Base-by-base conservation (phyloP, 345 rosid genomes). In the Gossypioides kirkii region DNA sequence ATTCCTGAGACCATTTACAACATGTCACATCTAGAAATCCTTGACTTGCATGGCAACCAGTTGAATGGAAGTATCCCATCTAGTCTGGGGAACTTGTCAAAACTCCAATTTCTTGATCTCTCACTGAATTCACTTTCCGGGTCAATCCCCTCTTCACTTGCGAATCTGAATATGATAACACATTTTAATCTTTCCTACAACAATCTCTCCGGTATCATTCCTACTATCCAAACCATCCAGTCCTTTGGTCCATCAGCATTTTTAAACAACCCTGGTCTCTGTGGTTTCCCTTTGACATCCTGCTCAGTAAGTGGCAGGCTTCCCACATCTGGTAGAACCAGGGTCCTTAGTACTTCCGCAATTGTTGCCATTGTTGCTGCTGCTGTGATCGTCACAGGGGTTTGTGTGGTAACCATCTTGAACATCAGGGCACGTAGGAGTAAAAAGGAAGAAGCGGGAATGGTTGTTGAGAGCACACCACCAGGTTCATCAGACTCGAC, bases 341-440 rank as follows among this genome's bases (percentile, higher is more conserved):
- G 79, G 58, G 84, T 87, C 75, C 88, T 92, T 49, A 87, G 93
- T 74, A 86, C 81, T 79, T 89, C 97, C 17, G 98, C 82, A 64
- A 88, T 95, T 79, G 78, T 95, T 52, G 92, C 88, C n/a, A 95
- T 95, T 68, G 81, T 89, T 23, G 98, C 98, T 0, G 96, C 97
- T 23, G 92, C 96, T 54, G 65, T 87, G 82, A 95, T 95, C 84
- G 84, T 95, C 61, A 59, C 85, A 5, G 98, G 99, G 61, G 96
- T 92, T 74, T 95, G 94, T 73, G 73, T 89, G 74, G 89, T 92
- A 43, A 84, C 86, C 63, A 79, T 88, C 80, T 85, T 92, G 94
- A 95, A 92, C 85, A 85, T 89, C 76, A 82, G 84, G 84, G 86
- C 98, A 75, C 90, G 87, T 32, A 79, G 53, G 76, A 84, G 85